These are phyloP conservation scores for Hirsutella rhossiliensis DNA, from an alignment of 2,329 filamentous ascomycete genomes.

Conservation along the genomic window DNA sequence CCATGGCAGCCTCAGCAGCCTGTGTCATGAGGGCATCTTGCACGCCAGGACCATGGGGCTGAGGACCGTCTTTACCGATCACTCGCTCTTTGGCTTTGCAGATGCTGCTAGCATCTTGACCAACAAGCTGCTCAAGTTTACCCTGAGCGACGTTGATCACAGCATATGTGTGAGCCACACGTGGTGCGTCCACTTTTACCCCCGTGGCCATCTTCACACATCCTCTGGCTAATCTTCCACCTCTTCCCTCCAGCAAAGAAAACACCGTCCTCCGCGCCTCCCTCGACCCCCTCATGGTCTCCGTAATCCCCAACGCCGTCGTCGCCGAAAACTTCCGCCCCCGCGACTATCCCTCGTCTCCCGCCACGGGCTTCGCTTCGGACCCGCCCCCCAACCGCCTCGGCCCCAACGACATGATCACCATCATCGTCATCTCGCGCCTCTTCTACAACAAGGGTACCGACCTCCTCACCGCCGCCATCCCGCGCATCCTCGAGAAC, in stretches of 20 bases:
- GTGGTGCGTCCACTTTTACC: constrained; percentile 47
- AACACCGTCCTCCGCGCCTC: constrained; percentile 93
- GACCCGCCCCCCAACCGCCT: constrained; percentile 52
- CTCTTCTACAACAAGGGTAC: constrained; percentile 99
- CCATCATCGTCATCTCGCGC: constrained; percentile 92
- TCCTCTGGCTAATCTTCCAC: background rate
- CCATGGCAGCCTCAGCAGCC: constrained; percentile 84
- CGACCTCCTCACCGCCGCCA: constrained; percentile 89
- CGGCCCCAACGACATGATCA: constrained; percentile 76
- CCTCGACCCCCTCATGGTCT: constrained; percentile 91
- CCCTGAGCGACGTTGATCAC: constrained; percentile 91
- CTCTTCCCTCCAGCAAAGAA: constrained; percentile 69
- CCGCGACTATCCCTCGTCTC: constrained; percentile 25
- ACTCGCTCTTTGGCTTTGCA: constrained; percentile 93
- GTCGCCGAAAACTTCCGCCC: constrained; percentile 94
- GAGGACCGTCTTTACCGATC: constrained; percentile 92
- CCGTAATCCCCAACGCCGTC: constrained; percentile 93
- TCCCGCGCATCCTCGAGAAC: constrained; percentile 78
- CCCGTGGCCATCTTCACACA: background rate
- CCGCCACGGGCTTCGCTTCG: constrained; percentile 22
- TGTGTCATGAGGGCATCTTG: constrained; percentile 89
- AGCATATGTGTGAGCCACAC: constrained; percentile 98
- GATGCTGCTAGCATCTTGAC: constrained; percentile 92
- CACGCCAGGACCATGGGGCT: constrained; percentile 95
- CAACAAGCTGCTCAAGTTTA: constrained; percentile 96